phyloP scores from a whole-genome alignment of 768 basidiomycete genomes.

The Macrolepiota albuminosa region DNA sequence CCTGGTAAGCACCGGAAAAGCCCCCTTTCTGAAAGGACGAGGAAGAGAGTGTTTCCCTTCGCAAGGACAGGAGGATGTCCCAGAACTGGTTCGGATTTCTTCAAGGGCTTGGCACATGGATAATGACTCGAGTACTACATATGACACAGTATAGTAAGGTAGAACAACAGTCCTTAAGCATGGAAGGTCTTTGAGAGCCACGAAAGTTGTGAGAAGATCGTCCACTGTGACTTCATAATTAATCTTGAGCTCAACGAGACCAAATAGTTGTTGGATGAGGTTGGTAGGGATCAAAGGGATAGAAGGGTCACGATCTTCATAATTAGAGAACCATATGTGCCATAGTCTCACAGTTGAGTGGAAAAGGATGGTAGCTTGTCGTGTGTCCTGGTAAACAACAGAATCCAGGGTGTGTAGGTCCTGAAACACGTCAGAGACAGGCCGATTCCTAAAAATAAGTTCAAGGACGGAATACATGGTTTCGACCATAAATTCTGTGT shows the following conservation, averaged over 20 bases:
- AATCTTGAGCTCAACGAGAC: neutral
- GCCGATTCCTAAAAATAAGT: neutral
- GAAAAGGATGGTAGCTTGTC: neutral
- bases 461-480: neutral
- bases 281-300: neutral
- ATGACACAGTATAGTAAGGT: neutral
- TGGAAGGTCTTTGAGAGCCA: neutral
- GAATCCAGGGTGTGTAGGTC: neutral
- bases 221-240: neutral
- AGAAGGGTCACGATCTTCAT: neutral
- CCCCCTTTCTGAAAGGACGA: neutral
- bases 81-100: neutral
- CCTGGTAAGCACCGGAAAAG: neutral
- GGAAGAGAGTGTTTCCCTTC: neutral
- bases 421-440: neutral
- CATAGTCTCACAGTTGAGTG: neutral
- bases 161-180: neutral
- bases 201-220: neutral
- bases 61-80: neutral
- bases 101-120: neutral
- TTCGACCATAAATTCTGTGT: neutral
- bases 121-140: neutral
- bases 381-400: neutral
- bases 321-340: neutral
- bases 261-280: neutral